phyloP scores from a whole-genome alignment of 371 early-diverging fungal species.

The Mucor circinelloides region DNA sequence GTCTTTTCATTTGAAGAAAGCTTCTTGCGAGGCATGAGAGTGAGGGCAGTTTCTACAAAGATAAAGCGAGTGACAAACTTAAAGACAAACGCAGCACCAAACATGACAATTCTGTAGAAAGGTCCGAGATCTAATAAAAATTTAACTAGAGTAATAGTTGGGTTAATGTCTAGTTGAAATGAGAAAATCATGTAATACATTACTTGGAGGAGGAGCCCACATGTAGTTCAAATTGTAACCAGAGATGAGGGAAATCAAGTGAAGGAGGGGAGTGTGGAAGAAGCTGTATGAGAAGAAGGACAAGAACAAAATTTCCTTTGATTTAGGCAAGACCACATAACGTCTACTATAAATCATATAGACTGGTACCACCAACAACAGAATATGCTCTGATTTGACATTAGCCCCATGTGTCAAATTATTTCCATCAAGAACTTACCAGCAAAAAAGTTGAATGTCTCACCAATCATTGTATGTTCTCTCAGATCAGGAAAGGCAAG shows the following conservation, averaged over 20 bases:
- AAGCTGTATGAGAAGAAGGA: slow-evolving; percentile 61
- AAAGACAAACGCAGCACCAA: slow-evolving; percentile 30
- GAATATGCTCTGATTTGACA: slow-evolving; percentile 49
- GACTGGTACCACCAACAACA: slow-evolving; percentile 56
- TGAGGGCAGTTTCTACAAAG: slow-evolving; percentile 18
- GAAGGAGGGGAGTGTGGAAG: slow-evolving; percentile 59
- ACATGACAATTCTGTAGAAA: slow-evolving; percentile 42
- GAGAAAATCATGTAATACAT: background rate
- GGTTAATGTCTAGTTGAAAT: background rate
- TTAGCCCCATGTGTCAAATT: background rate
- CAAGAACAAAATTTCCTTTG: slow-evolving; percentile 50
- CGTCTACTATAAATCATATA: slow-evolving; percentile 63
- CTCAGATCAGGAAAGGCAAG: slow-evolving; percentile 61
- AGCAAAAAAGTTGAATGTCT: slow-evolving; percentile 64
- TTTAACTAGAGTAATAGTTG: slow-evolving; percentile 29
- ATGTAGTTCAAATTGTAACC: slow-evolving; percentile 66
- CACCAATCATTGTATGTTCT: slow-evolving; percentile 54
- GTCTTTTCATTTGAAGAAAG: background rate
- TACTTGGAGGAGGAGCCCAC: slow-evolving; percentile 61
- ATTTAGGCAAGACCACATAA: slow-evolving; percentile 57
- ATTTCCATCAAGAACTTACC: slow-evolving; percentile 35
- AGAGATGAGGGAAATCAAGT: slow-evolving; percentile 52
- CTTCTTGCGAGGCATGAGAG: slow-evolving; percentile 21
- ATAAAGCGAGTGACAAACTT: slow-evolving; percentile 39
- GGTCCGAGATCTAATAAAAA: slow-evolving; percentile 44